Evolutionary conservation across 768 basidiomycete genomes (phyloP).

Genomic region (Lactarius indigo): DNA sequence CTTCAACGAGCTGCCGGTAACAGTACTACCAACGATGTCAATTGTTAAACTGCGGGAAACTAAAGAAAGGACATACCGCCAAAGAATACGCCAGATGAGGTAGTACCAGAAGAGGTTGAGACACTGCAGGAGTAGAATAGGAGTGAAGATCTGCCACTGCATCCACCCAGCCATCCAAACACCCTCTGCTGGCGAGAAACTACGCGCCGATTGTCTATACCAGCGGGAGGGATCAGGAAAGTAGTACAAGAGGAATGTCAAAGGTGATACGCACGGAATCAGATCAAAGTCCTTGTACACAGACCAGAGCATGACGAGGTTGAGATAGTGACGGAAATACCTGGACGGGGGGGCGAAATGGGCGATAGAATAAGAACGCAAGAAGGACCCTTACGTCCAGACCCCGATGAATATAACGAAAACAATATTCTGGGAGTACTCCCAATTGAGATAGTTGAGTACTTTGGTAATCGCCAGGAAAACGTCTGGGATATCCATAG

Average conservation of each 20-base stretch:
- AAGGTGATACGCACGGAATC: constrained; percentile 57
- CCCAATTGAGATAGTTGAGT: constrained; percentile 78
- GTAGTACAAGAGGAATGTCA: background rate
- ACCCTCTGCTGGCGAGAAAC: constrained; percentile 60
- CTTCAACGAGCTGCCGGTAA: constrained; percentile 43
- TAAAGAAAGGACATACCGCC: constrained; percentile 48
- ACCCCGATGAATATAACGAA: constrained; percentile 64
- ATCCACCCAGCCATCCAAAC: constrained; percentile 76
- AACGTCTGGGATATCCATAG: constrained; percentile 94
- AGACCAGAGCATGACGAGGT: constrained; percentile 82
- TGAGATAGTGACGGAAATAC: constrained; percentile 92
- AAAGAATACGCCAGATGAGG: constrained; percentile 74
- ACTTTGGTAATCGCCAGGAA: constrained; percentile 88
- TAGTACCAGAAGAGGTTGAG: constrained; percentile 95
- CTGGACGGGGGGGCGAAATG: constrained; percentile 37
- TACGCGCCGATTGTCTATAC: constrained; percentile 48
- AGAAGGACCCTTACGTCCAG: constrained; percentile 70
- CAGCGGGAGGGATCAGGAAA: background rate
- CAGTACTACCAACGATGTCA: constrained; percentile 41
- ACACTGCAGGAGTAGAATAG: constrained; percentile 69
- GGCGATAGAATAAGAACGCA: background rate
- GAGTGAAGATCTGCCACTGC: constrained; percentile 73
- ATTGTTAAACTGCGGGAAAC: background rate
- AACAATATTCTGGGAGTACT: constrained; percentile 54
- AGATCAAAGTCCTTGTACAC: constrained; percentile 77